phyloP scores from a whole-genome alignment of 768 basidiomycete genomes.

The Mycena amicta region DNA sequence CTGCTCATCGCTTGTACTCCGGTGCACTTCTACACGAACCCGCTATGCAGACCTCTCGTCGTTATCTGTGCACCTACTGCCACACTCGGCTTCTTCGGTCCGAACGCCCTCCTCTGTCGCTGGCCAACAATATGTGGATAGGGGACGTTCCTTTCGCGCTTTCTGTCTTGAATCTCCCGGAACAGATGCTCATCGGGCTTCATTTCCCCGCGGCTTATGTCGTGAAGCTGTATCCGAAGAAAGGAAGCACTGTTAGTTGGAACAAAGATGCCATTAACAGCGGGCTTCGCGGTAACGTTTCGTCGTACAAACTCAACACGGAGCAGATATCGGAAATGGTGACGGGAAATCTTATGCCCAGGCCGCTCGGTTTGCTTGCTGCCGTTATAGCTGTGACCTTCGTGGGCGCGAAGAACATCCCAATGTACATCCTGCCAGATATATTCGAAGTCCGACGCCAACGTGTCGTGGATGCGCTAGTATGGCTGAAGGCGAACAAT shows the following conservation, averaged over 20 bases:
- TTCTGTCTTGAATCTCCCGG: constrained; percentile 22
- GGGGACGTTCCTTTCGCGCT: constrained; percentile 23
- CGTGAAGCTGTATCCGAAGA: constrained; percentile 29
- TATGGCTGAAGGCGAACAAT: constrained; percentile 36
- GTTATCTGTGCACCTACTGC: background rate
- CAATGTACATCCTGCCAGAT: constrained; percentile 20
- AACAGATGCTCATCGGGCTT: constrained; percentile 25
- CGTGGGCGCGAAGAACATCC: constrained; percentile 27
- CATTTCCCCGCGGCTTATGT: constrained; percentile 25
- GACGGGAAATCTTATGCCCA: constrained; percentile 24
- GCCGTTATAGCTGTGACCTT: constrained; percentile 33
- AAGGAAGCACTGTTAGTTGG: background rate
- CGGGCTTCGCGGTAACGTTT: constrained; percentile 27
- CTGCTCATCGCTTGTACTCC: background rate
- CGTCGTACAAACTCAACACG: constrained; percentile 19
- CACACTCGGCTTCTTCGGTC: background rate
- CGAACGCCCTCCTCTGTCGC: background rate
- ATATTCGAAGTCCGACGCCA: constrained; percentile 28
- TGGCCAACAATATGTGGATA: constrained; percentile 31
- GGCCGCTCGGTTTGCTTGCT: constrained; percentile 10
- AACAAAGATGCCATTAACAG: background rate
- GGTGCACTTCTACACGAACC: background rate
- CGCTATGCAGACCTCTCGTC: background rate
- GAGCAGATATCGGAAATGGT: constrained; percentile 21
- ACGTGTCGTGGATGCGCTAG: constrained; percentile 26